Conservation (phyloP, 306 rosid genomes). For the Medicago truncatula region MtrunA17r5.0-ANR NC_053042.1:19996501-19997000, state of each 20-base stretch:
- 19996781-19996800: slow-evolving; percentile 23
- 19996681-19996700: slow-evolving; percentile 69
- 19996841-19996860: not conserved
- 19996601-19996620: slow-evolving; percentile 94
- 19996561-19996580: slow-evolving; percentile 63
- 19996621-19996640: slow-evolving; percentile 74
- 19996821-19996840: not conserved
- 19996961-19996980: not conserved
- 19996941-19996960: not conserved
- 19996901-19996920: not conserved
- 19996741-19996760: slow-evolving; percentile 82
- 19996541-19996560: slow-evolving; percentile 91
- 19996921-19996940: not conserved
- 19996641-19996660: slow-evolving; percentile 88
- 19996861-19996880: not conserved
- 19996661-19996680: slow-evolving; percentile 86
- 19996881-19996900: not conserved
- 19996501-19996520: slow-evolving; percentile 95
- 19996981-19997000: slow-evolving; percentile 5
- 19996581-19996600: slow-evolving; percentile 61
- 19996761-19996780: slow-evolving; percentile 96
- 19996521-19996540: slow-evolving; percentile 99
- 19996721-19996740: slow-evolving; percentile 66
- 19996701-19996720: slow-evolving; percentile 75
- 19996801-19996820: not conserved